Evolutionary conservation across 331 rosid genomes (phyloP).

Genomic region (Erythrophleum ivorense): DNA sequence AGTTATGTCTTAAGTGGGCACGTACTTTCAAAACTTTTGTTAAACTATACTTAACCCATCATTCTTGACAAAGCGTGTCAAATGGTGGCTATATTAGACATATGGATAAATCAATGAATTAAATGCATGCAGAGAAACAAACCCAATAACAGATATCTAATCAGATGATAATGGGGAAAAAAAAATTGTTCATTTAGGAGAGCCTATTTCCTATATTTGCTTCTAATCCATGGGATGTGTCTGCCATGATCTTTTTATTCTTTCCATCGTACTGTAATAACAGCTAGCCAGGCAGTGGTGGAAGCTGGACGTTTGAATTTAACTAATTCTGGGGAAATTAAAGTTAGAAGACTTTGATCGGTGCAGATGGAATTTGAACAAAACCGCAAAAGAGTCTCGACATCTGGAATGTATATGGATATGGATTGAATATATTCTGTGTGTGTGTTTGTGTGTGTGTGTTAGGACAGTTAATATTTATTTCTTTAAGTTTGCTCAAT

Average conservation of each 20-base stretch:
- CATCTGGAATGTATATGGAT: slow-evolving; percentile 35
- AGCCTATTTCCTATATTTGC: neutral
- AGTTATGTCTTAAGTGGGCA: neutral
- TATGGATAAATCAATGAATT: neutral
- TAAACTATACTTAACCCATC: neutral
- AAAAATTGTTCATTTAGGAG: neutral
- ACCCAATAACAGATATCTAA: neutral
- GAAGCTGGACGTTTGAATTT: slow-evolving; percentile 4
- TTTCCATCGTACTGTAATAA: slow-evolving; percentile 31
- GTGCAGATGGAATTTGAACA: slow-evolving; percentile 34
- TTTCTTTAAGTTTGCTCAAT: neutral
- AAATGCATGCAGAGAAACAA: slow-evolving; percentile 6
- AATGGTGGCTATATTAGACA: slow-evolving; percentile 4
- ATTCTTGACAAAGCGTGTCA: neutral
- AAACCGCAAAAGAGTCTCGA: slow-evolving; percentile 21
- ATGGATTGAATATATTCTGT: slow-evolving; percentile 52
- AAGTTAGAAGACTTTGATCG: slow-evolving; percentile 28
- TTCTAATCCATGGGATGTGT: slow-evolving; percentile 1
- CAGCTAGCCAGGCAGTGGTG: slow-evolving; percentile 32
- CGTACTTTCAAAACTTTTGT: neutral
- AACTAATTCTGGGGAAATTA: slow-evolving; percentile 24
- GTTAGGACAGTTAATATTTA: slow-evolving; percentile 10
- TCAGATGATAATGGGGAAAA: neutral
- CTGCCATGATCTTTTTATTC: slow-evolving; percentile 32
- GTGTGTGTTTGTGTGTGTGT: neutral